These are phyloP conservation scores for Chrysoporthe austroafricana DNA, from an alignment of 2,329 filamentous ascomycete species.

Conservation along the genomic window DNA sequence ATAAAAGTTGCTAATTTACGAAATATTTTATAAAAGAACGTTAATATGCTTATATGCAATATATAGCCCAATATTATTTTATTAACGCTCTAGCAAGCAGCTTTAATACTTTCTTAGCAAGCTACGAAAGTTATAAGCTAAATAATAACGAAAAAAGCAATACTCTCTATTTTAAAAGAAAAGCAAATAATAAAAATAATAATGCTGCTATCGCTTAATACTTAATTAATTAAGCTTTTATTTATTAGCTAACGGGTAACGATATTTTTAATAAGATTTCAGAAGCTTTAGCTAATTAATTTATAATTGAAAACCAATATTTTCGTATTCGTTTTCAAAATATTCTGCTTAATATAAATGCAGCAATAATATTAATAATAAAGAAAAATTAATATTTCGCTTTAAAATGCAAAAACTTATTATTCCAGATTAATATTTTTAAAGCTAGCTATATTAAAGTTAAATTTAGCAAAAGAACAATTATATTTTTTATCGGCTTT, in stretches of 20 bases:
- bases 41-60: not conserved
- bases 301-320: not conserved
- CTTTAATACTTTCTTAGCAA: not conserved
- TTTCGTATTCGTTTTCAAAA: not conserved
- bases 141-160: not conserved
- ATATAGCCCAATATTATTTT: not conserved
- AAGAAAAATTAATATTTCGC: not conserved
- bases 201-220: not conserved
- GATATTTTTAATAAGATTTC: not conserved
- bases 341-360: not conserved
- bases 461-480: not conserved
- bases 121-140: not conserved
- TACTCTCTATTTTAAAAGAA: not conserved
- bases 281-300: not conserved
- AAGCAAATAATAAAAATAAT: constrained; percentile 3
- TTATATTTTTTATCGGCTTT: not conserved
- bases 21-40: no score
- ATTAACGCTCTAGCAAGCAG: no score
- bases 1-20: no score
- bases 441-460: no score
- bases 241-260: not conserved
- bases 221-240: not conserved
- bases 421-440: no score
- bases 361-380: not conserved
- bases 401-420: not conserved